Evolutionary conservation across 306 rosid species (phyloP), one percentile per base, ranked within the genome.

Genomic region (Phaseolus lunatus): DNA sequence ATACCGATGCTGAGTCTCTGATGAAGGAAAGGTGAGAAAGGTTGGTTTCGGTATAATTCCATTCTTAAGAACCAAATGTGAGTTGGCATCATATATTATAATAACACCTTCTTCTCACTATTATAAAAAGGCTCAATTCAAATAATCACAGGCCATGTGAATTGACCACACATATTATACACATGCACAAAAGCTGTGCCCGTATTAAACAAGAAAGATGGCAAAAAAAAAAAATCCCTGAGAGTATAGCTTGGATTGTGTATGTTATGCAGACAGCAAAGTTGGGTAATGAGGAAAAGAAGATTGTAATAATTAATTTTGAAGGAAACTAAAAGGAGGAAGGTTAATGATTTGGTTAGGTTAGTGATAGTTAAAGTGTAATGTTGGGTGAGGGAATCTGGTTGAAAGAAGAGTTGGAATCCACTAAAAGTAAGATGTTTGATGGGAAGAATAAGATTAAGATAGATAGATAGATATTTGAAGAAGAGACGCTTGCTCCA

Each of bases 401-500:
- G 88, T 91, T 93, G 97, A 87, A 88, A 79, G 97, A 88, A 88
- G 98, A 89, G 93, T 81, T 91, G 98, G 96, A 91, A 87, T 88
- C 97, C 95, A 89, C 97, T 91, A 39, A 70, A 84, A 90, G 76
- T 83, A 24, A 81, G 81, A 68, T 70, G 65, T 87, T 86, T 87
- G 83, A 83, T 78, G 83, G 73, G 89, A 81, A 78, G 78, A 82
- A 81, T 68, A 59, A 80, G 56, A 82, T 10, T 43, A 43, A 43
- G 48, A 43, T 24, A 77, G 68, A 82, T 47, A n/a, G 41, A 37
- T 23, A 77, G 68, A 82, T 47, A 79, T 77, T 76, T 85, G 77
- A 71, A 82, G 77, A 81, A 52, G 76, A 76, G 85, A 79, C 87
- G 84, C 70, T 13, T 85, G 76, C 71, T 83, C 86, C 91, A 79